phyloP scores from a whole-genome alignment of 2,329 filamentous ascomycete genomes.

The Canariomyces notabilis region DNA sequence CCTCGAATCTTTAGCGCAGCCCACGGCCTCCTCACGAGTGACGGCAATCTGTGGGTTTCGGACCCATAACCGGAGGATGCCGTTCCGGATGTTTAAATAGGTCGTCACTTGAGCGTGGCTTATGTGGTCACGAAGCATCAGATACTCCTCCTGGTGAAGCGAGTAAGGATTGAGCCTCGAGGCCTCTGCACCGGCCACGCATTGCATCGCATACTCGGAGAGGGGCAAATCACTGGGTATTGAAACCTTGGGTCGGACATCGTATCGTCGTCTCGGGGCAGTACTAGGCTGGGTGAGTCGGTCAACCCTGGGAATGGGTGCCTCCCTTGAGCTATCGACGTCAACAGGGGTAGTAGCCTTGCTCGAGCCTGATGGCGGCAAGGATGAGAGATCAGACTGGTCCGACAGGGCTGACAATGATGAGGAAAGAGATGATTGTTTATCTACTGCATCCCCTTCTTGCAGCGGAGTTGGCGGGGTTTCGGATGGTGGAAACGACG shows the following conservation, averaged over 20 bases:
- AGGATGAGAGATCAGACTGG: slow-evolving; percentile 51
- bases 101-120: slow-evolving; percentile 87
- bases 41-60: slow-evolving; percentile 80
- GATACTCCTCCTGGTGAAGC: slow-evolving; percentile 79
- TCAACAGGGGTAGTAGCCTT: slow-evolving; percentile 60
- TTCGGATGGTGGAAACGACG: not conserved
- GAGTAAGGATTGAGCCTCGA: slow-evolving; percentile 87
- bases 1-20: slow-evolving; percentile 78
- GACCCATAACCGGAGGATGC: slow-evolving; percentile 85
- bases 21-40: slow-evolving; percentile 77
- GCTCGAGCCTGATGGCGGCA: slow-evolving; percentile 52
- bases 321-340: slow-evolving; percentile 34
- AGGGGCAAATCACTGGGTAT: slow-evolving; percentile 71
- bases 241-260: slow-evolving; percentile 71
- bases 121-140: slow-evolving; percentile 72
- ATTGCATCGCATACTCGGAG: slow-evolving; percentile 83
- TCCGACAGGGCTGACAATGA: slow-evolving; percentile 43
- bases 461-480: not conserved
- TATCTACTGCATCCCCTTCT: not conserved
- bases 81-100: slow-evolving; percentile 94
- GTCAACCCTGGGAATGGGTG: slow-evolving; percentile 15
- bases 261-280: slow-evolving; percentile 39
- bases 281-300: slow-evolving; percentile 12
- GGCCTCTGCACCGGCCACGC: slow-evolving; percentile 81
- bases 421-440: slow-evolving; percentile 41